phyloP scores from a whole-genome alignment of 140 eudicot species.

The Flaveria floridana region DNA sequence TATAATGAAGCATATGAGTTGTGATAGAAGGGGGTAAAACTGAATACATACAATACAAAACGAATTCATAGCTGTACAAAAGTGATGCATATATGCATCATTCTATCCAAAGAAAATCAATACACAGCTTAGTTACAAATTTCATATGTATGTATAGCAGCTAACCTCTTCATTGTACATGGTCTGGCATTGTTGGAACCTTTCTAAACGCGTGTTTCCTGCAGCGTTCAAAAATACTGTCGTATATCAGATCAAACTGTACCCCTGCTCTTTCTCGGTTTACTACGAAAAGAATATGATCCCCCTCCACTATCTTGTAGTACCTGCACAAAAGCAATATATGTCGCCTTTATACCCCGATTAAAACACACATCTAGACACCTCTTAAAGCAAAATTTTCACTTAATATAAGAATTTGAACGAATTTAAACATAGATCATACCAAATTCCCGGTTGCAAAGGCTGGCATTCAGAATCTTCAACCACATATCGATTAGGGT shows the following conservation, averaged over 20 bases:
- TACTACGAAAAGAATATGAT: conserved; percentile 85
- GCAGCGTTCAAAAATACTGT: conserved; percentile 92
- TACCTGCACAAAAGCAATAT: conserved; percentile 53
- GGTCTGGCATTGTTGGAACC: conserved; percentile 74
- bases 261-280: conserved; percentile 98
- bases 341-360: too few relatives aligned
- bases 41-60: conserved; percentile 29
- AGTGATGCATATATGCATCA: conserved; percentile 23
- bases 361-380: neutral
- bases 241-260: conserved; percentile 89
- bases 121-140: conserved; percentile 3
- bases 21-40: conserved; percentile 8
- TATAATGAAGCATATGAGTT: conserved; percentile 19
- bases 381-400: too few relatives aligned
- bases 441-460: conserved; percentile 94
- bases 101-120: conserved; percentile 25
- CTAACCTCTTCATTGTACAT: conserved; percentile 38
- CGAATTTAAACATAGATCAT: conserved; percentile 5
- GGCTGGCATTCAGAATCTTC: conserved; percentile 87
- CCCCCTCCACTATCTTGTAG: conserved; percentile 87
- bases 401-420: too few relatives aligned
- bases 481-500: conserved; percentile 66
- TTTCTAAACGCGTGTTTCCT: conserved; percentile 85
- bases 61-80: conserved; percentile 32
- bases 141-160: conserved; percentile 19